Evolutionary conservation across 2,329 filamentous ascomycete species (phyloP).

Genomic region (Ceratocystis diversiconidia): DNA sequence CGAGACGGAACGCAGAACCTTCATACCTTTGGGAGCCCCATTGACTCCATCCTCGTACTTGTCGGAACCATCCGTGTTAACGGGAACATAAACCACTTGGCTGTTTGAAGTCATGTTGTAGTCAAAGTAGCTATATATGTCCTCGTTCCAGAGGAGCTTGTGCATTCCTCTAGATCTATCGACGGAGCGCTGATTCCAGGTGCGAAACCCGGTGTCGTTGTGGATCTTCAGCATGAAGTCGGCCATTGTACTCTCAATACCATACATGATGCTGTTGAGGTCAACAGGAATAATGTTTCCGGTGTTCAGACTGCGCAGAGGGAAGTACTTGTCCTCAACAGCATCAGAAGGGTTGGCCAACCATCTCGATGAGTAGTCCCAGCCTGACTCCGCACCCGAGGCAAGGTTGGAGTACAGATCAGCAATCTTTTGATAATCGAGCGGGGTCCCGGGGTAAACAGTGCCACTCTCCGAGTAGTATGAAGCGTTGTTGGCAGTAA

Average conservation of each 20-base stretch:
- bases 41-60: conserved; percentile 22
- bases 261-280: conserved; percentile 54
- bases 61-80: conserved; percentile 9
- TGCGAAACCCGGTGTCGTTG: conserved; percentile 34
- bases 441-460: conserved; percentile 39
- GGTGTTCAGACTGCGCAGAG: conserved; percentile 48
- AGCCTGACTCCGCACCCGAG: conserved; percentile 50
- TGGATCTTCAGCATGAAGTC: conserved; percentile 38
- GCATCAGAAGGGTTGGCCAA: conserved; percentile 43
- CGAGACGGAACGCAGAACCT: conserved; percentile 42
- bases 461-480: conserved; percentile 46
- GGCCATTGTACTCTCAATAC: conserved; percentile 47
- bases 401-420: conserved; percentile 48
- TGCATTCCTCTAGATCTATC: conserved; percentile 48
- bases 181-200: conserved; percentile 37
- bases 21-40: conserved; percentile 35
- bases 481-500: conserved; percentile 49
- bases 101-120: conserved; percentile 47
- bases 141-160: conserved; percentile 49
- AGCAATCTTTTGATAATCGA: conserved; percentile 39
- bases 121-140: conserved; percentile 51
- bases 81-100: conserved; percentile 38
- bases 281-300: conserved; percentile 47
- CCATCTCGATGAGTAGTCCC: conserved; percentile 50
- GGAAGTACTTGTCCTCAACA: conserved; percentile 46